These are phyloP conservation scores for Angomonas desouzai DNA, from an alignment of 208 protist species.

Conservation along the genomic window DNA sequence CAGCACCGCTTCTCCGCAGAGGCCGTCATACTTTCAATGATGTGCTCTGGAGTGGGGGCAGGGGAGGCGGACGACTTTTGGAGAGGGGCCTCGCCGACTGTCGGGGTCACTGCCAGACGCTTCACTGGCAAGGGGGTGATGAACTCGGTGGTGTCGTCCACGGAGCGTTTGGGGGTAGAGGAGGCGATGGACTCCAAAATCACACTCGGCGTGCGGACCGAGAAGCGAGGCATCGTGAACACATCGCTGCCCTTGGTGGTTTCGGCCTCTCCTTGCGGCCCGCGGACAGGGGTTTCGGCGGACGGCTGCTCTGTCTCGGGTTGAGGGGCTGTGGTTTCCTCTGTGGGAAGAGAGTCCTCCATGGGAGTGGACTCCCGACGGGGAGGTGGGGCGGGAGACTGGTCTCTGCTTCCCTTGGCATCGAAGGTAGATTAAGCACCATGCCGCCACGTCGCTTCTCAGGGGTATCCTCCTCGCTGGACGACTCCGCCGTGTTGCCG, in stretches of 20 bases:
- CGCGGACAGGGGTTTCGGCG: not conserved
- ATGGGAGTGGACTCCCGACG: not conserved
- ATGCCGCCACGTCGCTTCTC: not conserved
- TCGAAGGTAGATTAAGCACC: not conserved
- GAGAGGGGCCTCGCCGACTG: not conserved
- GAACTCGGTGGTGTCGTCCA: slow-evolving; percentile 20
- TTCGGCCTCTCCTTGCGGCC: not conserved
- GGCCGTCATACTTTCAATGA: slow-evolving; percentile 22
- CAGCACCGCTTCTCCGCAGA: slow-evolving; percentile 27
- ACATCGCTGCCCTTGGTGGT: not conserved
- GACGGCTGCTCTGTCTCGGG: not conserved
- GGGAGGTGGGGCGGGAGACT: not conserved
- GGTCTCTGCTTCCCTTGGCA: not conserved
- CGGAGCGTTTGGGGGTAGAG: slow-evolving; percentile 17
- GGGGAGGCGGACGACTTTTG: slow-evolving; percentile 16
- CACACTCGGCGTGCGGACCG: not conserved
- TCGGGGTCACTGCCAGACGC: slow-evolving; percentile 6
- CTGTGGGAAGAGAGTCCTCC: not conserved
- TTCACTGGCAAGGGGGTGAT: slow-evolving; percentile 27
- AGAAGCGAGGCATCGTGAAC: slow-evolving; percentile 10
- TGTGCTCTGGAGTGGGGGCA: slow-evolving; percentile 17
- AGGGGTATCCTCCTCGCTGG: slow-evolving; percentile 3
- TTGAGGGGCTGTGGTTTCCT: not conserved
- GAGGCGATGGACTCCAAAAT: slow-evolving; percentile 1
- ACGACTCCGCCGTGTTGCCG: not conserved